Base-by-base conservation (phyloP, 805 yeast genomes). In the Cyberlindnera meyerae region DNA sequence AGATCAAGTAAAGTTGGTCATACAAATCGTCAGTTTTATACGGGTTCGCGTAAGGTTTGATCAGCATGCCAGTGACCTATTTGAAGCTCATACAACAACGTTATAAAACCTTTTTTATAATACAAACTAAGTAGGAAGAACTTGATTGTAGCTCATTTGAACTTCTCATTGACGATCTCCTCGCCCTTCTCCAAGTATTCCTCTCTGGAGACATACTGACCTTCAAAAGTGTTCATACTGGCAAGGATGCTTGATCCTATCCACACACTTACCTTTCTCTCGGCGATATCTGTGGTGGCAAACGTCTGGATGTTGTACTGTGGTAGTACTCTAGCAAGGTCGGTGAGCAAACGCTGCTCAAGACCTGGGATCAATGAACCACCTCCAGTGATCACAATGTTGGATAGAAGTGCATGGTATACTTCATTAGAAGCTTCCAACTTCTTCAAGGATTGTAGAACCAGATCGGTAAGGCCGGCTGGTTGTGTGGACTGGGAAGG, bases 181-280 rank as follows among this genome's bases (percentile, higher is more conserved):
- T 60, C 66, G 8, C 94, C 94, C 11, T 71, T 77, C 56, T 83
- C 93, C 36, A 78, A 76, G 54, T 75, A 84, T 52, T 84, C 94
- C 33, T 69, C 72, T 46, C 71, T 74, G 14, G 79, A 71, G 6
- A 84, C 81, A 83, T 88, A 83, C 61, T 76, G 68, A 54, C 79
- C 87, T 51, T 85, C 94, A 66, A 84, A 84, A 4, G 87, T 79
- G 36, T 89, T 90, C 59, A 84, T 68, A 18, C 83, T 75, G 7
- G 88, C 77, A 36, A 84, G 65, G 21, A 85, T 82, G 44, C 83
- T 73, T 4, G 90, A 90, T 13, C 95, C 95, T 30, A 83, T 71
- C 90, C 93, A 84, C 4, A 82, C 70, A 24, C 84, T 74, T 52
- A 73, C 75, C 39, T 70, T 66, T 52, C 94, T 70, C 57, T 84